Evolutionary conservation across 495 filamentous ascomycete species (phyloP), one percentile per base, ranked within the genome.

Genomic region (Penicillium antarcticum): DNA sequence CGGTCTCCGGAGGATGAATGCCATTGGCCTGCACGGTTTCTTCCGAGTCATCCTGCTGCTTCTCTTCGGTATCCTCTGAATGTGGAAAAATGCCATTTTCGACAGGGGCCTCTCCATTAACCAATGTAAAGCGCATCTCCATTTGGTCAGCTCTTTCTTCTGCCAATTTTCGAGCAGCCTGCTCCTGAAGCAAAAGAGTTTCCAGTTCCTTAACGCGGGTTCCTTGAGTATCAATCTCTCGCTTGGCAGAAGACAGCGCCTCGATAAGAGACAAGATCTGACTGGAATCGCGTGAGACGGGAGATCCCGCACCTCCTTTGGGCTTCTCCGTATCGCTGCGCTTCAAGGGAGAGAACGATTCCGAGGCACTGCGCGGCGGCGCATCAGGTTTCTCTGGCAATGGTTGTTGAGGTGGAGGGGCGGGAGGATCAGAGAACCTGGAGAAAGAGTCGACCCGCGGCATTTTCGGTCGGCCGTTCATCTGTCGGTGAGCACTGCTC

Each of bases 381-480:
- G 81, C 79, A 69, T 94, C 88, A 1, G 91, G 91, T 62, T 95
- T 95, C 58, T 95, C 90, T 5, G 91, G 91, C 0, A 96, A 72
- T 13, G 92, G 89, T 59, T 95, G 91, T 60, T 92, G 87, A 11
- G 92, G 92, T 13, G 94, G 91, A 23, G 92, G 94, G 14, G 90
- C 88, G 8, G 90, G 91, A 16, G 91, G 92, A 49, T 95, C 90
- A 3, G 88, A 92, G 53, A 95, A 96, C 38, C 88, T 63, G 0
- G 77, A 79, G 39, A 78, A 69, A 9, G 71, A 70, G 57, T 77
- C 74, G 67, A 67, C 81, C 63, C 69, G 87, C 80, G 63, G 82
- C 71, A 77, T 79, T 80, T 71, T 70, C 10, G 73, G 67, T 43
- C 66, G 56, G 41, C 76, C 77, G 34, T 79, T 76, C 10, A 73